Evolutionary conservation across 2,329 filamentous ascomycete genomes (phyloP), one percentile per base, ranked within the genome.

Genomic region (Coniella vitis): DNA sequence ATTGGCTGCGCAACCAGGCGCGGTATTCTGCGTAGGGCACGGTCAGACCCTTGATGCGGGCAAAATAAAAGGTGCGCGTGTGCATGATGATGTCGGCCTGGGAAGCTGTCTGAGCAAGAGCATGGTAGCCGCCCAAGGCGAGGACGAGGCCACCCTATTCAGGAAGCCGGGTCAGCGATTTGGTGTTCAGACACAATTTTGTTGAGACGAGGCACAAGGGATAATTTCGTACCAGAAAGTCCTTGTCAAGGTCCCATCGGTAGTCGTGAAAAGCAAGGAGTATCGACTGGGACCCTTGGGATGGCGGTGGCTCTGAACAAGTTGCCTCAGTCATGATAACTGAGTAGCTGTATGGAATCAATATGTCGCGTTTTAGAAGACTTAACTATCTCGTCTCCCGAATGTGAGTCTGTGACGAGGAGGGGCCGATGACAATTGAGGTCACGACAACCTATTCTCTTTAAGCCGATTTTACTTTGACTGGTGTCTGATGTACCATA

Each of bases 1-100:
- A 57, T 17, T 52, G 45, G 19, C 62, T 63, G 13, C 42, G 34
- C n/a, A 82, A 66, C 80, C 86, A 90, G 29, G 69, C 63, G 61
- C 83, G 83, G 68, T 90, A 93, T 44, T 68, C 68, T 46, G 78
- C 68, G 56, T 85, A 87, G 61, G 87, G 78, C 54, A 91, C 75
- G 16, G 73, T 62, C 38, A 73, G 68, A 50, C 69, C 70, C 42
- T 74, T 67, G 16, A 69, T 65, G 54, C 70, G 72, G 38, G 71
- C 65, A 62, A 81, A 85, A 67, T 86, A 88, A 67, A 84, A 87
- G 63, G 71, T 64, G 8, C 52, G 45, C 38, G 48, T 45, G 43
- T 54, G 52, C 52, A 54, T 48, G 32, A 54, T 45, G 40, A 54
- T 52, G 31, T 53, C 51, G 12, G 53, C 53, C 45, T 55, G 47